These are phyloP conservation scores for Rhodotorula kratochvilovae DNA, from an alignment of 768 basidiomycete genomes.

Conservation along the genomic window DNA sequence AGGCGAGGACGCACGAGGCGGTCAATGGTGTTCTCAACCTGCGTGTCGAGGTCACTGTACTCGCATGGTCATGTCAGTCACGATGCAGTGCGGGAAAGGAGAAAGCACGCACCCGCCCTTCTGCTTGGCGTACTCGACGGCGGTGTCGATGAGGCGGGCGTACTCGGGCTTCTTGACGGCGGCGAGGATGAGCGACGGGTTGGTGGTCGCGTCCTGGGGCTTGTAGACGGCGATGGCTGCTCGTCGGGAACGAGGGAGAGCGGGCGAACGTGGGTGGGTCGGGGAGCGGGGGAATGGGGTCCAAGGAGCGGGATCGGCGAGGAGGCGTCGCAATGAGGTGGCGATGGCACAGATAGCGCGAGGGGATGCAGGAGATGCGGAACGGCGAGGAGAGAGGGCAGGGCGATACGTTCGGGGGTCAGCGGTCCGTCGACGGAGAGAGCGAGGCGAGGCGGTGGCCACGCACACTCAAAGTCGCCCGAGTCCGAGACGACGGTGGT, in stretches of 20 bases:
- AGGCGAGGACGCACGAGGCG: conserved; percentile 62
- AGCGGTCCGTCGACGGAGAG: conserved; percentile 18
- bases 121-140: conserved; percentile 67
- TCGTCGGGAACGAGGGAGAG: conserved; percentile 7
- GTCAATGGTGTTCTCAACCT: conserved; percentile 76
- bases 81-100: background rate
- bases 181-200: conserved; percentile 76
- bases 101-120: conserved; percentile 60
- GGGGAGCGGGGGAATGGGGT: too few relatives aligned
- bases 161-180: conserved; percentile 89
- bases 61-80: background rate
- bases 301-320: too few relatives aligned
- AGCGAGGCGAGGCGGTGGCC: background rate
- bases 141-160: conserved; percentile 68
- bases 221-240: conserved; percentile 92
- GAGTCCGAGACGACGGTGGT: conserved; percentile 91
- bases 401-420: conserved; percentile 10
- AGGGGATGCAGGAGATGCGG: too few relatives aligned
- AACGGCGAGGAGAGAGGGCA: background rate
- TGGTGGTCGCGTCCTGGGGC: conserved; percentile 98
- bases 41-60: conserved; percentile 58
- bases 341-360: too few relatives aligned
- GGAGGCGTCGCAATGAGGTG: too few relatives aligned
- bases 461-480: conserved; percentile 81
- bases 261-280: too few relatives aligned